phyloP scores from a whole-genome alignment of 2,329 filamentous ascomycete genomes.

The Fusarium sp. region DNA sequence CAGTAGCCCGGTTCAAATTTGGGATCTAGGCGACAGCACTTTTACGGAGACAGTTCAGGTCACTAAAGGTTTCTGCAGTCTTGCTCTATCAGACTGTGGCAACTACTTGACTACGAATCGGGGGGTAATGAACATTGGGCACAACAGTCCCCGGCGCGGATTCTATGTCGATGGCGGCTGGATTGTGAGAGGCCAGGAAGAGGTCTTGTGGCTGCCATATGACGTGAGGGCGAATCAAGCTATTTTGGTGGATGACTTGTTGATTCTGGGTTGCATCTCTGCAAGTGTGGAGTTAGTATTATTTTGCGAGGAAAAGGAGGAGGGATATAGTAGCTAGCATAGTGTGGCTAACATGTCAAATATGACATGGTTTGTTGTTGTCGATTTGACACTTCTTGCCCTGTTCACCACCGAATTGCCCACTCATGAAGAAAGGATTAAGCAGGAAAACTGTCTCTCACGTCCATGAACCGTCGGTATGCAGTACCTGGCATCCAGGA shows the following conservation, averaged over 20 bases:
- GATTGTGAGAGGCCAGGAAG: background rate
- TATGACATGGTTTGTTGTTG: too few species aligned
- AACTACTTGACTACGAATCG: background rate
- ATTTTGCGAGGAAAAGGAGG: background rate
- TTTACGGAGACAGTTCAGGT: too few species aligned
- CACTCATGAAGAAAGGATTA: too few species aligned
- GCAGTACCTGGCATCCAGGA: too few species aligned
- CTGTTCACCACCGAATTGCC: too few species aligned
- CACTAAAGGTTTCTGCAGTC: background rate
- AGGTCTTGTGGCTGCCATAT: background rate
- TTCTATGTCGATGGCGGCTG: background rate
- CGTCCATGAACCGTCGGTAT: too few species aligned
- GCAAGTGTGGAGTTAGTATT: background rate
- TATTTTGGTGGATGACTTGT: background rate
- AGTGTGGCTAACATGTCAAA: background rate
- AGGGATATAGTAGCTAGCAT: background rate
- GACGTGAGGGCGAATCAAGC: background rate
- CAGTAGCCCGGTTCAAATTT: too few species aligned
- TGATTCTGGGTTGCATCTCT: background rate
- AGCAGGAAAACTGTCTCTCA: too few species aligned
- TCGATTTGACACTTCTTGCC: too few species aligned
- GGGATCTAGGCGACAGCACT: too few species aligned
- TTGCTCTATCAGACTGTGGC: background rate
- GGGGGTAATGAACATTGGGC: background rate
- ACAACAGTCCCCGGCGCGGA: background rate